Conservation (phyloP, 2,329 filamentous ascomycete species). For the Penicillium corylophilum region DNA sequence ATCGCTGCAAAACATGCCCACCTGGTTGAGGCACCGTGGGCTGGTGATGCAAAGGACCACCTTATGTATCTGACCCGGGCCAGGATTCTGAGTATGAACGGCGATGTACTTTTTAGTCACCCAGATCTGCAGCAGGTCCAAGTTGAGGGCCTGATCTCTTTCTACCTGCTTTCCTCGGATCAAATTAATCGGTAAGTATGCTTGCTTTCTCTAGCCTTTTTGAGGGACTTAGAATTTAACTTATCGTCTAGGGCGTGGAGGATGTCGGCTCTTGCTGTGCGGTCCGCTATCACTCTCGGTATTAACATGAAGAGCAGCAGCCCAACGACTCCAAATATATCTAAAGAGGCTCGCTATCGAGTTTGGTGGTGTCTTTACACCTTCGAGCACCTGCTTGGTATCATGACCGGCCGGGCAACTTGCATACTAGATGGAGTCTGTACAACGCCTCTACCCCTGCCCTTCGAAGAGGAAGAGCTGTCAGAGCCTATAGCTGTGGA, state of each 20-base stretch:
- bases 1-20: slow-evolving; percentile 46
- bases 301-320: slow-evolving; percentile 47
- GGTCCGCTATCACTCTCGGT: slow-evolving; percentile 44
- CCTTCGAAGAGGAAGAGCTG: slow-evolving; percentile 42
- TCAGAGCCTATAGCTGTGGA: slow-evolving; percentile 33
- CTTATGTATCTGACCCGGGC: slow-evolving; percentile 46
- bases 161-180: slow-evolving; percentile 43
- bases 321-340: slow-evolving; percentile 34
- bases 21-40: slow-evolving; percentile 43
- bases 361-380: slow-evolving; percentile 49
- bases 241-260: slow-evolving; percentile 39
- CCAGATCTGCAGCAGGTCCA: slow-evolving; percentile 49
- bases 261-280: slow-evolving; percentile 43
- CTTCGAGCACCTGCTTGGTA: slow-evolving; percentile 45
- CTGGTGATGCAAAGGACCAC: slow-evolving; percentile 44
- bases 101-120: slow-evolving; percentile 43
- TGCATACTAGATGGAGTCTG: slow-evolving; percentile 45
- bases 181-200: slow-evolving; percentile 45
- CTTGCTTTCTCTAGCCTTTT: background rate
- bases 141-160: slow-evolving; percentile 44
- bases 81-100: slow-evolving; percentile 44
- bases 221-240: background rate
- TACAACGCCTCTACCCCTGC: slow-evolving; percentile 44
- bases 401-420: slow-evolving; percentile 48
- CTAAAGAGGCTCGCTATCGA: slow-evolving; percentile 47